Evolutionary conservation across 208 protist species (phyloP).

Genomic region (Angomonas deanei): DNA sequence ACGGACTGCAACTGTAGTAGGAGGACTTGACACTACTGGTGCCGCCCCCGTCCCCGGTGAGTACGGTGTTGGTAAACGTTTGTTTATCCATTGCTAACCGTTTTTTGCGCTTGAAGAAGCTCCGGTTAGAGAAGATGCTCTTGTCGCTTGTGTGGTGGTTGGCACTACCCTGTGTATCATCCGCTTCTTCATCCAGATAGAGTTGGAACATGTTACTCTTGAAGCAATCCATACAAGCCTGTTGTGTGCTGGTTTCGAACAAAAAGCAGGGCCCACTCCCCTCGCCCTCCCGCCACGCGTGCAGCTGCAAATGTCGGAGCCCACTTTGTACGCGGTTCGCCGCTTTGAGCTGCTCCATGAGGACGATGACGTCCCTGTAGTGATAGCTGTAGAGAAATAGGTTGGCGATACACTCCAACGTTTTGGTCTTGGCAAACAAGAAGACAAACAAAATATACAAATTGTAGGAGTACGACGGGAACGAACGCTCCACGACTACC

Average conservation of each 20-base stretch:
- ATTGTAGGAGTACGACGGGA: constrained; percentile 47
- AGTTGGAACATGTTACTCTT: not conserved
- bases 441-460: constrained; percentile 58
- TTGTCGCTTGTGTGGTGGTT: not conserved
- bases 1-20: constrained; percentile 43
- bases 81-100: not conserved
- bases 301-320: not conserved
- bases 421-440: constrained; percentile 31
- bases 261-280: not conserved
- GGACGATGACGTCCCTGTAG: constrained; percentile 50
- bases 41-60: not conserved
- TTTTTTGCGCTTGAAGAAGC: not conserved
- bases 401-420: constrained; percentile 54
- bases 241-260: not conserved
- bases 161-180: not conserved
- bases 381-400: constrained; percentile 55
- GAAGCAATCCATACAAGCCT: not conserved
- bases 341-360: constrained; percentile 15
- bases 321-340: not conserved
- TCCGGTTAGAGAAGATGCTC: not conserved
- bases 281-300: not conserved
- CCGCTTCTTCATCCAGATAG: not conserved
- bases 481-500: constrained; percentile 25
- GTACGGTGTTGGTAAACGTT: not conserved
- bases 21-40: not conserved